phyloP scores from a whole-genome alignment of 805 yeast species.

The Starmerella ratchasimensis region DNA sequence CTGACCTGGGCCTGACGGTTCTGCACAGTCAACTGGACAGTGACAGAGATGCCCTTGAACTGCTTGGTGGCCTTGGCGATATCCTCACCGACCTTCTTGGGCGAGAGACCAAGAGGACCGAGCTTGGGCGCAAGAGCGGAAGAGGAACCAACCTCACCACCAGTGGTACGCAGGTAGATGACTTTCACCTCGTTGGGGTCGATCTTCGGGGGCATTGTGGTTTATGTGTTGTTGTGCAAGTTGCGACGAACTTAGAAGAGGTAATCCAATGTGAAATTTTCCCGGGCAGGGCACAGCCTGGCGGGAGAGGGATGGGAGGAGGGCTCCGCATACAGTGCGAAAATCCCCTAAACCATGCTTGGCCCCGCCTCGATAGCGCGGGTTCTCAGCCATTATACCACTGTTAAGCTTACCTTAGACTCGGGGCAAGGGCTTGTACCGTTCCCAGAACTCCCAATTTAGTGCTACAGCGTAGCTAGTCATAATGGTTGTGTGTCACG shows the following conservation, averaged over 20 bases:
- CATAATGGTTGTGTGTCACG: too few species aligned
- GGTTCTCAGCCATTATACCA: too few species aligned
- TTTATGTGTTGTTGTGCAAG: neutral
- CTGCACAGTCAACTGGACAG: slow-evolving; percentile 96
- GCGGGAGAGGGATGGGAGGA: too few species aligned
- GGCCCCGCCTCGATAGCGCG: too few species aligned
- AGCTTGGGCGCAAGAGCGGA: slow-evolving; percentile 99
- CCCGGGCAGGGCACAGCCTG: too few species aligned
- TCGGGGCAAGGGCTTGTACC: too few species aligned
- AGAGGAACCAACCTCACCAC: slow-evolving; percentile 99
- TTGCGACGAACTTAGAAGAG: neutral
- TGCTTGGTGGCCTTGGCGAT: slow-evolving; percentile 99
- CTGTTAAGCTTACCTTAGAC: too few species aligned
- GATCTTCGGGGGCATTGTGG: slow-evolving; percentile 85
- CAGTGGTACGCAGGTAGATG: slow-evolving; percentile 98
- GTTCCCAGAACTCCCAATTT: too few species aligned
- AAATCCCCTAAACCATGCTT: too few species aligned
- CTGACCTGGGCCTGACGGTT: slow-evolving; percentile 99
- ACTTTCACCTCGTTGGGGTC: slow-evolving; percentile 97
- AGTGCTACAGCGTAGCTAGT: too few species aligned
- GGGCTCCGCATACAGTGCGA: too few species aligned
- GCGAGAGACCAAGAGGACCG: slow-evolving; percentile 99
- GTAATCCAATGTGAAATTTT: too few species aligned
- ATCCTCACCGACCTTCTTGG: slow-evolving; percentile 99
- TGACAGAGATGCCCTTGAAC: slow-evolving; percentile 98